These are phyloP conservation scores for Dipteronia sinensis DNA, from an alignment of 345 rosid species.

Conservation along the genomic window DNA sequence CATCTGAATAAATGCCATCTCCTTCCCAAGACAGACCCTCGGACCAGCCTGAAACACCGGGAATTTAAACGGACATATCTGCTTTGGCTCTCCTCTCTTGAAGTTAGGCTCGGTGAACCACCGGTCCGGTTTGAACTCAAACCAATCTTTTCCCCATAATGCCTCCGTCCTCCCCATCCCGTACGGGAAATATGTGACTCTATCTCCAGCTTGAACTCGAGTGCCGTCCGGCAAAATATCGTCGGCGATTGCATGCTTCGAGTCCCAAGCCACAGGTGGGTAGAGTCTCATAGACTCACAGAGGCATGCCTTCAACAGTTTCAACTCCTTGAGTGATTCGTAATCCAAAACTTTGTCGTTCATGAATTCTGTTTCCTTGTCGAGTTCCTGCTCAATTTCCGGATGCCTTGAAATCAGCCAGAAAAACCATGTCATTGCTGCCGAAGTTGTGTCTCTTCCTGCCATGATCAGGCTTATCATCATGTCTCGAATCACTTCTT, in stretches of 20 bases:
- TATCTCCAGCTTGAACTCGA: slow-evolving; percentile 61
- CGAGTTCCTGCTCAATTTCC: slow-evolving; percentile 34
- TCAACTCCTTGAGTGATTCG: slow-evolving; percentile 44
- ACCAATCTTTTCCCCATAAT: slow-evolving; percentile 71
- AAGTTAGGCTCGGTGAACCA: slow-evolving; percentile 44
- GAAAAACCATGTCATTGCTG: slow-evolving; percentile 66
- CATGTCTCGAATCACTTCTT: slow-evolving; percentile 55
- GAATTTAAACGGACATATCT: slow-evolving; percentile 53
- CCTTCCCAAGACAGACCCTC: slow-evolving; percentile 70
- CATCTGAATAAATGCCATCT: slow-evolving; percentile 82
- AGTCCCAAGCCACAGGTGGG: slow-evolving; percentile 77
- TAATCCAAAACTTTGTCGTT: slow-evolving; percentile 26
- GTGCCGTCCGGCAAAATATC: slow-evolving; percentile 77
- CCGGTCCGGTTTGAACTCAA: slow-evolving; percentile 61
- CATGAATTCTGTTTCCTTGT: slow-evolving; percentile 37
- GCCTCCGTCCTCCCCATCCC: slow-evolving; percentile 92
- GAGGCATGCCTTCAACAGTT: slow-evolving; percentile 55
- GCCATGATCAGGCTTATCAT: slow-evolving; percentile 64
- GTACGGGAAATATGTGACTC: slow-evolving; percentile 83
- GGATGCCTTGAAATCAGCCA: slow-evolving; percentile 54
- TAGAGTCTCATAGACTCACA: slow-evolving; percentile 75
- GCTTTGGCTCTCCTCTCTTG: slow-evolving; percentile 36
- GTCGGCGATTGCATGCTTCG: slow-evolving; percentile 52
- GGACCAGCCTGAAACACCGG: slow-evolving; percentile 85
- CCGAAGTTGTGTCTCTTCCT: slow-evolving; percentile 70